A percentile compares a stretch with the other conserved stretches of the same genome.
phyloP scores from a whole-genome alignment of 1,284 basidiomycete genomes.

The Malassezia japonica region DNA sequence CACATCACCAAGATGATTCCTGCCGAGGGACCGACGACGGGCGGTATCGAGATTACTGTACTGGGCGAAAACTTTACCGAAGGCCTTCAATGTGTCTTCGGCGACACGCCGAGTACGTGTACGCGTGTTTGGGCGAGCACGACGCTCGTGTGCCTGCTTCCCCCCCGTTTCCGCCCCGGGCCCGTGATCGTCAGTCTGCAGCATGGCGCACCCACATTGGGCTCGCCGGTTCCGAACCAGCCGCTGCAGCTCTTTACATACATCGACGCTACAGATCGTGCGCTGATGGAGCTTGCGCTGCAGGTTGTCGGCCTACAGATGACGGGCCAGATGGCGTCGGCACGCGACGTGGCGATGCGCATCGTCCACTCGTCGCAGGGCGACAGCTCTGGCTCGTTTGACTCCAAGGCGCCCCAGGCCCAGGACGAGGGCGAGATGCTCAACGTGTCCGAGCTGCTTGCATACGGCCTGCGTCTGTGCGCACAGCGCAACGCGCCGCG shows the following conservation, averaged over 20 bases:
- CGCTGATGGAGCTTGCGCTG: conserved; percentile 86
- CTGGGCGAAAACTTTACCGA: conserved; percentile 64
- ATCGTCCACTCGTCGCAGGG: conserved; percentile 46
- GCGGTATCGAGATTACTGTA: conserved; percentile 89
- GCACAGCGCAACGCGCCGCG: conserved; percentile 40
- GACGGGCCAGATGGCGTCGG: conserved; percentile 87
- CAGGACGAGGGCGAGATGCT: background rate
- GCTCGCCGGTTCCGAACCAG: conserved; percentile 1
- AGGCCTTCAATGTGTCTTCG: conserved; percentile 67
- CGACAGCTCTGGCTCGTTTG: background rate
- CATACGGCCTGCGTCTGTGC: conserved; percentile 7
- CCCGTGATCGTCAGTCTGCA: conserved; percentile 75
- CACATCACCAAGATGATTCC: conserved; percentile 56
- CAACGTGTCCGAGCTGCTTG: conserved; percentile 1
- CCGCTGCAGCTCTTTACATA: conserved; percentile 59
- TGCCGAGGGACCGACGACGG: conserved; percentile 66
- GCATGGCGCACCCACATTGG: background rate
- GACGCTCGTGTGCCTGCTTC: conserved; percentile 82
- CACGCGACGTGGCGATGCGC: conserved; percentile 68
- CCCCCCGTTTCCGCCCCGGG: conserved; percentile 70
- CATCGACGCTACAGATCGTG: conserved; percentile 76
- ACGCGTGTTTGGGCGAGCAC: conserved; percentile 88
- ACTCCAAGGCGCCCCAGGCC: background rate
- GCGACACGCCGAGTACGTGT: conserved; percentile 67
- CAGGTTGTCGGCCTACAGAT: conserved; percentile 91